These are phyloP conservation scores for Ensete ventricosum DNA, from an alignment of 176 grass and related monocot genomes.

Conservation along the genomic window DNA sequence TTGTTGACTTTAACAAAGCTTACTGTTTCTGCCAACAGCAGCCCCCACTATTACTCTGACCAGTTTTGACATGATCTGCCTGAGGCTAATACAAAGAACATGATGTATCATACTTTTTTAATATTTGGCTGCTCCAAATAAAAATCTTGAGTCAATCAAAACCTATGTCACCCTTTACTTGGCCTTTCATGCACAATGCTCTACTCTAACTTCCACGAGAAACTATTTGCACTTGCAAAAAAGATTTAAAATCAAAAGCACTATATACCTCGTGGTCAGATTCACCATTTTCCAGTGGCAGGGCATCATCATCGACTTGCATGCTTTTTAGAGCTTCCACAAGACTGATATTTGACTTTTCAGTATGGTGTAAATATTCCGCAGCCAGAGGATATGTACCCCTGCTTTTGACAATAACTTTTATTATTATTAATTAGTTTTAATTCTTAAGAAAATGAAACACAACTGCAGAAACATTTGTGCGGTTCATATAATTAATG, in stretches of 20 bases:
- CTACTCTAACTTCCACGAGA: neutral
- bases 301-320: constrained; percentile 64
- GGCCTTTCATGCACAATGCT: too few relatives aligned
- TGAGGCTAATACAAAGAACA: too few relatives aligned
- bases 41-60: neutral
- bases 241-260: neutral
- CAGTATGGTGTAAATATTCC: constrained; percentile 58
- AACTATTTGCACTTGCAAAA: neutral
- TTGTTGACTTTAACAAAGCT: neutral
- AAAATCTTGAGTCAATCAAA: neutral
- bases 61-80: too few relatives aligned
- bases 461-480: neutral
- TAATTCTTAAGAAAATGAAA: neutral
- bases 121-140: neutral
- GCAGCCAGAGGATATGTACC: constrained; percentile 55
- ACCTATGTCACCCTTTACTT: too few relatives aligned
- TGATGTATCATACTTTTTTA: neutral
- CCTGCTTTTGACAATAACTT: constrained; percentile 26
- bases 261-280: constrained; percentile 46
- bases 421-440: neutral
- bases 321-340: constrained; percentile 91
- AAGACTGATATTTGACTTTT: constrained; percentile 53
- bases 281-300: constrained; percentile 53
- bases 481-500: neutral
- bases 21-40: neutral